Percentiles rank a stretch among this genome's conserved stretches.
phyloP scores from a whole-genome alignment of 306 rosid species.

The Hippophae rhamnoides region DNA sequence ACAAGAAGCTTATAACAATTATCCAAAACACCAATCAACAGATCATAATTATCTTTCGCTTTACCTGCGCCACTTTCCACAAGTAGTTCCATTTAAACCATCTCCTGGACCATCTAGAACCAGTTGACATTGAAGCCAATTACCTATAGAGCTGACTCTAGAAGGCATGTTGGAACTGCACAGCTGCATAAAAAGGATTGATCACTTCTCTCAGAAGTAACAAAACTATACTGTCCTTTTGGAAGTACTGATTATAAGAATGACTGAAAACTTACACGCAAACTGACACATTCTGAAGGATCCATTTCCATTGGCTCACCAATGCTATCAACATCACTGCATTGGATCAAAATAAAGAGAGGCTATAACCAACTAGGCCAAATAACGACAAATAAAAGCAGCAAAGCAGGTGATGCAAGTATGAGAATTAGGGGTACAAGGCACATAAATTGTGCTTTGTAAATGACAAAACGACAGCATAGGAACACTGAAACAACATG shows the following conservation, averaged over 20 bases:
- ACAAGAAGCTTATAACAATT: neutral
- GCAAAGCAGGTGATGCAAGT: neutral
- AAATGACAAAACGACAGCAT: neutral
- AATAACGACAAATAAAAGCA: slow-evolving; percentile 1
- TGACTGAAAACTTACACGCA: slow-evolving; percentile 35
- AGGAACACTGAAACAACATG: neutral
- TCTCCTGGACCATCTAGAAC: slow-evolving; percentile 31
- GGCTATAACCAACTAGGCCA: slow-evolving; percentile 14
- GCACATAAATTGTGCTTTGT: neutral
- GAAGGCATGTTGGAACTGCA: slow-evolving; percentile 27
- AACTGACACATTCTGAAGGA: slow-evolving; percentile 31
- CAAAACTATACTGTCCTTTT: slow-evolving; percentile 4
- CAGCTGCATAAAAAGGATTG: slow-evolving; percentile 33
- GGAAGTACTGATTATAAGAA: slow-evolving; percentile 14
- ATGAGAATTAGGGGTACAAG: too few species aligned
- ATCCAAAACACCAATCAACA: neutral
- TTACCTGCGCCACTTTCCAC: slow-evolving; percentile 97
- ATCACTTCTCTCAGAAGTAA: slow-evolving; percentile 16
- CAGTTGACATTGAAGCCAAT: slow-evolving; percentile 85
- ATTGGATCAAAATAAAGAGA: slow-evolving; percentile 23
- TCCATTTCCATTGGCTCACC: slow-evolving; percentile 45
- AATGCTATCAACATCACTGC: slow-evolving; percentile 42
- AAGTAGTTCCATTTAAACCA: slow-evolving; percentile 35
- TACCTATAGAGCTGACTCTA: slow-evolving; percentile 42
- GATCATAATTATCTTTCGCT: slow-evolving; percentile 11